phyloP scores from a whole-genome alignment of 257 asterid genomes.

The Avicennia marina region DNA sequence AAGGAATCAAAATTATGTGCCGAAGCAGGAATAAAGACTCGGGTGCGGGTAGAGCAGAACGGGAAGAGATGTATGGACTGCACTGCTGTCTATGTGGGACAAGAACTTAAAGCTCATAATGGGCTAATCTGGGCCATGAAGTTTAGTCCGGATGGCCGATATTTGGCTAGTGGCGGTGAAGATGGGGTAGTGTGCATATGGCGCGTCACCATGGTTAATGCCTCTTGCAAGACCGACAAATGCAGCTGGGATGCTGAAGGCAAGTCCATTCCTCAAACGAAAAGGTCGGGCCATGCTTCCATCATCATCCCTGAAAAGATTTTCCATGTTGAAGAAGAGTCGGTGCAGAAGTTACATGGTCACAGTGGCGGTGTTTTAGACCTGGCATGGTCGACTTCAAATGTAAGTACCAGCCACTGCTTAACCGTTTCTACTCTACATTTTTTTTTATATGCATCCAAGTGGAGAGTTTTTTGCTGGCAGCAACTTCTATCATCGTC shows the following conservation, averaged over 20 bases:
- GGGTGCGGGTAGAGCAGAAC: slow-evolving; percentile 32
- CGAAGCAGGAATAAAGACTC: no score
- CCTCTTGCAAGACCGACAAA: slow-evolving; percentile 17
- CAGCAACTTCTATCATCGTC: slow-evolving; percentile 78
- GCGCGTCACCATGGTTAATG: slow-evolving; percentile 36
- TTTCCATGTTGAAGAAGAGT: slow-evolving; percentile 54
- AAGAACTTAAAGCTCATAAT: slow-evolving; percentile 55
- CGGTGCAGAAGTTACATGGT: slow-evolving; percentile 48
- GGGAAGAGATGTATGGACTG: slow-evolving; percentile 50
- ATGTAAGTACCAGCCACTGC: slow-evolving; percentile 37
- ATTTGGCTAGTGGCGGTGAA: slow-evolving; percentile 78
- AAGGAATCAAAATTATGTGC: no score
- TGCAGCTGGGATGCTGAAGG: slow-evolving; percentile 11
- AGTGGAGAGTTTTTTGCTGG: slow-evolving; percentile 17
- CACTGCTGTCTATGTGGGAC: slow-evolving; percentile 44
- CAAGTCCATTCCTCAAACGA: slow-evolving; percentile 9
- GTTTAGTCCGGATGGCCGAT: slow-evolving; percentile 73
- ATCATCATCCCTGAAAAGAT: slow-evolving; percentile 50
- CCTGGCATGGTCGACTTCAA: slow-evolving; percentile 82
- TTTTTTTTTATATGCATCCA: slow-evolving; percentile 3
- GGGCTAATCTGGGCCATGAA: slow-evolving; percentile 71
- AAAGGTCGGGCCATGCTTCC: slow-evolving; percentile 24
- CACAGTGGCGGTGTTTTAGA: slow-evolving; percentile 62
- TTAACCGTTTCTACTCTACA: not conserved
- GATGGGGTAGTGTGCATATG: slow-evolving; percentile 74